Evolutionary conservation across 768 basidiomycete species (phyloP).

Genomic region (Leucocoprinus sp.): DNA sequence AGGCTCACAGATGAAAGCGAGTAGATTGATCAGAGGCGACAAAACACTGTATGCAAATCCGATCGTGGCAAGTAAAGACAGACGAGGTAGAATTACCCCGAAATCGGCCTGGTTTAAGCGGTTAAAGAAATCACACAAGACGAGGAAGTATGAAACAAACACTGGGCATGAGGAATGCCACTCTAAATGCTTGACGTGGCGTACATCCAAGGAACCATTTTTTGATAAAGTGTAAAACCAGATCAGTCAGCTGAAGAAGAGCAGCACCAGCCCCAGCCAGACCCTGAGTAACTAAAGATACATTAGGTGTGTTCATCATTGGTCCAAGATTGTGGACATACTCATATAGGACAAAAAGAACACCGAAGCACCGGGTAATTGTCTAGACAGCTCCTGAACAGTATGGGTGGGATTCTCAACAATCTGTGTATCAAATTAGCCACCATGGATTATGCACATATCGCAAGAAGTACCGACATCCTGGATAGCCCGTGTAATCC

Average conservation of each 20-base stretch:
- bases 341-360: slow-evolving; percentile 60
- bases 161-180: slow-evolving; percentile 48
- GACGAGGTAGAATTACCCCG: slow-evolving; percentile 37
- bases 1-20: slow-evolving; percentile 46
- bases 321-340: no score
- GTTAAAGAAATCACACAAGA: not conserved
- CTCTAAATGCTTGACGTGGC: slow-evolving; percentile 51
- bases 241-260: slow-evolving; percentile 43
- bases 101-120: slow-evolving; percentile 33
- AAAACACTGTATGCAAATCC: slow-evolving; percentile 53
- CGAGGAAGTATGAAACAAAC: slow-evolving; percentile 19
- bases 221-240: slow-evolving; percentile 51
- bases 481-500: slow-evolving; percentile 32
- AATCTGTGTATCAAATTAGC: slow-evolving; percentile 21
- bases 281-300: slow-evolving; percentile 37
- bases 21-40: slow-evolving; percentile 57
- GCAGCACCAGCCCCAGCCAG: slow-evolving; percentile 43
- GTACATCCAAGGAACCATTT: slow-evolving; percentile 64
- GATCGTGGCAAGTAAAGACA: slow-evolving; percentile 46
- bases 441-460: not conserved
- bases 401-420: slow-evolving; percentile 34
- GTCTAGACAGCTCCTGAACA: slow-evolving; percentile 33
- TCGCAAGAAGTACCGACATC: slow-evolving; percentile 15
- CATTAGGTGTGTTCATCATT: slow-evolving; percentile 1
- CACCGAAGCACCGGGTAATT: slow-evolving; percentile 48